Conservation (phyloP, 2,329 filamentous ascomycete species). For the Thelonectria blattea region DNA sequence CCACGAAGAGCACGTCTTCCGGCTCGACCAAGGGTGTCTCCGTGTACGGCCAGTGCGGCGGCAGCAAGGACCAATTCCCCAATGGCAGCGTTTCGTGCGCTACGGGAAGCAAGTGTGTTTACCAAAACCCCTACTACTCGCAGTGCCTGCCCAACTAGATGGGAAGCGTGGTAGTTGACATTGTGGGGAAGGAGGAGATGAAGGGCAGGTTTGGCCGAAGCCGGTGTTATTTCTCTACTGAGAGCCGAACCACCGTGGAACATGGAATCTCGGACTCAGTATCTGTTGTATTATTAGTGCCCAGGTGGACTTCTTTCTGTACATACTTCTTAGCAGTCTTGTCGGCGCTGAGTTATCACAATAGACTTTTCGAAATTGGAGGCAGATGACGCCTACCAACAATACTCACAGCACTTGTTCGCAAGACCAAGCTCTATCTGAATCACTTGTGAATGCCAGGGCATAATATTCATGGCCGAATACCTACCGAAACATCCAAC, state of each 20-base stretch:
- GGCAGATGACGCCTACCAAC: neutral
- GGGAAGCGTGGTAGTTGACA: neutral
- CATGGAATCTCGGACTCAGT: neutral
- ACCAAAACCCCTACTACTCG: slow-evolving; percentile 35
- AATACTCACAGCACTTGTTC: neutral
- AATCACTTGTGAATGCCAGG: neutral
- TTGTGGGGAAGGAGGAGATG: neutral
- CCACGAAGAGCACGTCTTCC: slow-evolving; percentile 9
- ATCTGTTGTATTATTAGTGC: neutral
- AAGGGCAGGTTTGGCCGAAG: neutral
- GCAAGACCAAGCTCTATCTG: neutral
- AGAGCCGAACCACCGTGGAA: neutral
- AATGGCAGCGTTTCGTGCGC: slow-evolving; percentile 32
- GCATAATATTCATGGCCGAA: neutral
- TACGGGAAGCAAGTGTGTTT: slow-evolving; percentile 33
- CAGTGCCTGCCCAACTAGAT: slow-evolving; percentile 34
- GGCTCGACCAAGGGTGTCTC: slow-evolving; percentile 14
- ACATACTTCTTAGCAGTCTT: neutral
- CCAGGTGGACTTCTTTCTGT: neutral
- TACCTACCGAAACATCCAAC: neutral
- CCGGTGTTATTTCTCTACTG: neutral
- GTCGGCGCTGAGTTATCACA: neutral
- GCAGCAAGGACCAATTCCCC: slow-evolving; percentile 31
- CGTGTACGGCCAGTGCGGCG: slow-evolving; percentile 31
- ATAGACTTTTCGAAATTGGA: neutral